A percentile compares a stretch with the other conserved stretches of the same genome.
Conservation (phyloP, 441 rosid genomes). For the Pelargonium australe region DNA sequence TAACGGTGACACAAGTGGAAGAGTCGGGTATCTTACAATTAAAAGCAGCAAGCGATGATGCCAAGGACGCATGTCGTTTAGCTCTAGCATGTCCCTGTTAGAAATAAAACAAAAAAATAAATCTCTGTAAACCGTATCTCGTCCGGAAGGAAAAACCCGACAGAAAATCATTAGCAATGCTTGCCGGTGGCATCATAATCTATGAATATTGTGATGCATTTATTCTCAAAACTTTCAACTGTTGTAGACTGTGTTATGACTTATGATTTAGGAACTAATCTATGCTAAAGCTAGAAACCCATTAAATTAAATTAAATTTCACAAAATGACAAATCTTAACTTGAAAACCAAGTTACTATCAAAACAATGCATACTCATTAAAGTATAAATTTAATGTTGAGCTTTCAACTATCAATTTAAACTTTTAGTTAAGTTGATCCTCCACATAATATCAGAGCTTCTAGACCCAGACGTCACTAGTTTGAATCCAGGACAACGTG, state of each 20-base stretch:
- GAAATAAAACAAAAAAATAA: constrained; percentile 7
- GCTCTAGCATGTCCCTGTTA: constrained; percentile 45
- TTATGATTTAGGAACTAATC: too few species aligned
- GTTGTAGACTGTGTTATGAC: not conserved
- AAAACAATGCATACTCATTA: not conserved
- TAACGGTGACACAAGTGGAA: constrained; percentile 5
- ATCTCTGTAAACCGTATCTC: constrained; percentile 9
- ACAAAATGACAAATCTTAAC: not conserved
- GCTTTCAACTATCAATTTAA: too few species aligned
- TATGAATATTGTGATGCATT: not conserved
- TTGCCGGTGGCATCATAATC: not conserved
- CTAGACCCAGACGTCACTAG: too few species aligned
- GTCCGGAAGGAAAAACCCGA: constrained; percentile 1
- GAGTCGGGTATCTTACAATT: constrained; percentile 33
- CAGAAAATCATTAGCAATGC: not conserved
- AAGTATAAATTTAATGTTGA: too few species aligned
- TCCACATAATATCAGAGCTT: not conserved
- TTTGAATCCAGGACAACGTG: too few species aligned
- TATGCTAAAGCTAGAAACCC: not conserved
- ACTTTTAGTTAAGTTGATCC: too few species aligned
- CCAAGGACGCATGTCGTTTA: constrained; percentile 40
- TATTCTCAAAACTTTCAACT: not conserved
- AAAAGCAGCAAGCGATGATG: constrained; percentile 40
- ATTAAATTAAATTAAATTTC: not conserved
- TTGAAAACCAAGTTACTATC: not conserved